phyloP scores from a whole-genome alignment of 352 stramenopile species.

The Phytophthora litchii region DNA sequence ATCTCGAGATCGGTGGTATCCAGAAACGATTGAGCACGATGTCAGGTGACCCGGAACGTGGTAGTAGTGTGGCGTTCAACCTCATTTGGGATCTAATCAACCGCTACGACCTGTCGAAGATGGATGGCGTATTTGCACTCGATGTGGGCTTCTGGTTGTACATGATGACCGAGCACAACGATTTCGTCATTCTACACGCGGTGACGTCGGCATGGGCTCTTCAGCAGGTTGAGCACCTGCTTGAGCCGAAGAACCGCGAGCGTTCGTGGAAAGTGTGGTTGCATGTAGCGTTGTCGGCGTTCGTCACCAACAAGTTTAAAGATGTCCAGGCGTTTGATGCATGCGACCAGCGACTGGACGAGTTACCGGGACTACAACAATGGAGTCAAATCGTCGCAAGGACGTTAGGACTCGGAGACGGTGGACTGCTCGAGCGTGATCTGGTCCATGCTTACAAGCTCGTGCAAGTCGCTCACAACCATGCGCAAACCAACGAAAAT shows the following conservation, averaged over 20 bases:
- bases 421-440: slow-evolving; percentile 33
- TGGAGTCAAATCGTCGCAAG: slow-evolving; percentile 53
- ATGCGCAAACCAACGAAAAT: slow-evolving; percentile 28
- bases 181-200: slow-evolving; percentile 47
- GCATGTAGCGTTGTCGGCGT: slow-evolving; percentile 40
- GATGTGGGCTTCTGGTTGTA: slow-evolving; percentile 48
- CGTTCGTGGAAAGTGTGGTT: slow-evolving; percentile 44
- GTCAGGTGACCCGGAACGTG: slow-evolving; percentile 33
- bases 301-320: slow-evolving; percentile 34
- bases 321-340: slow-evolving; percentile 31
- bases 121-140: slow-evolving; percentile 38
- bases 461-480: slow-evolving; percentile 52
- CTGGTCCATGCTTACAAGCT: slow-evolving; percentile 64
- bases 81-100: slow-evolving; percentile 36
- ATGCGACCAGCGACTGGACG: slow-evolving; percentile 25
- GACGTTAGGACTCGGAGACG: slow-evolving; percentile 45
- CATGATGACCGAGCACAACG: slow-evolving; percentile 42
- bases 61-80: slow-evolving; percentile 31
- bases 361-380: slow-evolving; percentile 30
- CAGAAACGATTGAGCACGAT: slow-evolving; percentile 37
- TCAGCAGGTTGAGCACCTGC: slow-evolving; percentile 41
- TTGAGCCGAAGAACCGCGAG: slow-evolving; percentile 29
- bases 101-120: slow-evolving; percentile 38
- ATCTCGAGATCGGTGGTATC: slow-evolving; percentile 26
- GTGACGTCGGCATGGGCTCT: slow-evolving; percentile 47